These are phyloP conservation scores for Setaria italica DNA, from an alignment of 202 grass and related monocot species.

Conservation along the genomic window DNA sequence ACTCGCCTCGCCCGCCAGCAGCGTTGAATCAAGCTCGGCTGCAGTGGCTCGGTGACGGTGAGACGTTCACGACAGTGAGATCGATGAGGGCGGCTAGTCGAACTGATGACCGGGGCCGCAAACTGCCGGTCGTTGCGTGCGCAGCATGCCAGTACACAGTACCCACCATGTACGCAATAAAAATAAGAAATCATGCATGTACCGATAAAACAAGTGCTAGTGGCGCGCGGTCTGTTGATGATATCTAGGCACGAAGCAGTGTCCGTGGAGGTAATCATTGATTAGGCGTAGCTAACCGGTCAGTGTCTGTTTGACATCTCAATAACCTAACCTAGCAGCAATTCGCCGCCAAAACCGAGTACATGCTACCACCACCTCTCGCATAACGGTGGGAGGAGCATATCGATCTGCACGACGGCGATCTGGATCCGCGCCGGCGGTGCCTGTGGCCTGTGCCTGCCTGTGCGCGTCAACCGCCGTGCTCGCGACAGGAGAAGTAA, in stretches of 20 bases:
- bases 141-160: neutral
- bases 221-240: conserved; percentile 32
- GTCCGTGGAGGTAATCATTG: conserved; percentile 35
- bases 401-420: neutral
- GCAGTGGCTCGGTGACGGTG: too few relatives aligned
- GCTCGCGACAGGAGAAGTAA: neutral
- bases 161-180: too few relatives aligned
- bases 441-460: too few relatives aligned
- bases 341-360: neutral
- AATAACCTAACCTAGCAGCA: conserved; percentile 2
- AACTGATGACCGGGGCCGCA: neutral
- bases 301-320: conserved; percentile 17
- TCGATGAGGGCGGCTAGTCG: too few relatives aligned
- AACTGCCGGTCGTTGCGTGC: neutral
- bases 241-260: conserved; percentile 10
- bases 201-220: neutral
- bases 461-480: neutral
- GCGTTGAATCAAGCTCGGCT: neutral
- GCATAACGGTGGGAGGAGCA: neutral
- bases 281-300: conserved; percentile 2
- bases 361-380: neutral
- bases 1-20: too few relatives aligned
- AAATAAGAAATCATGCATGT: neutral
- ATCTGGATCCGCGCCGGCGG: conserved; percentile 20
- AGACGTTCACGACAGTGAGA: too few relatives aligned